Evolutionary conservation across 768 basidiomycete genomes (phyloP).

Genomic region (Pleurotus tuber-regium): DNA sequence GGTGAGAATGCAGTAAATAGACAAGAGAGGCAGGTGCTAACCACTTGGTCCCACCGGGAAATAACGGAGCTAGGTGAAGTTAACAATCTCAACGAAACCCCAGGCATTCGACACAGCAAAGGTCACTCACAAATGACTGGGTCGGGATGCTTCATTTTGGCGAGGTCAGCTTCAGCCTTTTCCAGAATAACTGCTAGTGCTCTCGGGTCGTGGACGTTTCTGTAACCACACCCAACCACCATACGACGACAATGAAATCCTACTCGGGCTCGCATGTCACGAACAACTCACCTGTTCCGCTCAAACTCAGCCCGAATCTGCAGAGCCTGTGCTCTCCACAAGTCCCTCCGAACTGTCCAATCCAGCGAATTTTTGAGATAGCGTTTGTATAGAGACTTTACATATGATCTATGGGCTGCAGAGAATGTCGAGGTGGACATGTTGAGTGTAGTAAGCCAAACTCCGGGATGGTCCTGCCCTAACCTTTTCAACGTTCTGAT

Average conservation of each 20-base stretch:
- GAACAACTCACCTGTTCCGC: slow-evolving; percentile 69
- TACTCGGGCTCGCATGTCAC: not conserved
- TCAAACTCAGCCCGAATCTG: slow-evolving; percentile 93
- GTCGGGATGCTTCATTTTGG: slow-evolving; percentile 76
- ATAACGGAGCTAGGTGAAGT: slow-evolving; percentile 58
- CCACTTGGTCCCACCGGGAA: slow-evolving; percentile 97
- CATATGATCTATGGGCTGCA: slow-evolving; percentile 74
- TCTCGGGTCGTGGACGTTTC: slow-evolving; percentile 83
- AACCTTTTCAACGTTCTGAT: slow-evolving; percentile 1
- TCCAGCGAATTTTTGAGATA: slow-evolving; percentile 84
- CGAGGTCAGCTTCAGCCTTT: slow-evolving; percentile 75
- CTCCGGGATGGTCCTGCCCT: slow-evolving; percentile 5
- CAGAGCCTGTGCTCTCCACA: slow-evolving; percentile 84
- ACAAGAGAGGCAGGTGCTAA: slow-evolving; percentile 35
- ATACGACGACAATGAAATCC: slow-evolving; percentile 6
- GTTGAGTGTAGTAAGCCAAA: slow-evolving; percentile 22
- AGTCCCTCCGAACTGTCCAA: slow-evolving; percentile 83
- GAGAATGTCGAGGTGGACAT: slow-evolving; percentile 68
- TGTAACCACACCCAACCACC: slow-evolving; percentile 25
- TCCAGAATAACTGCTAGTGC: slow-evolving; percentile 74
- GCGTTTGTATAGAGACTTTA: slow-evolving; percentile 90
- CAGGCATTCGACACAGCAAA: slow-evolving; percentile 3
- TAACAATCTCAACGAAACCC: not conserved
- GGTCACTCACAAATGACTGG: slow-evolving; percentile 82
- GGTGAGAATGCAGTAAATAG: slow-evolving; percentile 10